A percentile compares a stretch with the other conserved stretches of the same genome.
These are phyloP conservation scores for Monosporascus sp. DNA, from an alignment of 2,329 filamentous ascomycete genomes.

Conservation along the genomic window DNA sequence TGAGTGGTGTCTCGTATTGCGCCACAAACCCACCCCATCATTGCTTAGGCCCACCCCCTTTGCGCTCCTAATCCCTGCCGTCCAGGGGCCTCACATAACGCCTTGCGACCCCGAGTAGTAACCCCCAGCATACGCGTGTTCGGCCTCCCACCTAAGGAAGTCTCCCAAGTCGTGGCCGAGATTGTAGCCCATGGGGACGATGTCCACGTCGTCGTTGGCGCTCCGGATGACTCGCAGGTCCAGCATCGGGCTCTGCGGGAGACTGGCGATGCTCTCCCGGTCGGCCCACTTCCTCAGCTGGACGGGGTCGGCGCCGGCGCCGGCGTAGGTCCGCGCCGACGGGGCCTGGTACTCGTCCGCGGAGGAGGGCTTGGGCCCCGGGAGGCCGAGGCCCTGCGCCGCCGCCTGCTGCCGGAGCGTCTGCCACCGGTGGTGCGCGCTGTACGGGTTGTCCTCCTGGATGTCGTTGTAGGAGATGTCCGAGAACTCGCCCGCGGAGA, in stretches of 20 bases:
- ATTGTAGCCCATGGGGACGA: constrained; percentile 56
- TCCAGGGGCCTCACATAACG: no score
- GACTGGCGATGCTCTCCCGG: constrained; percentile 34
- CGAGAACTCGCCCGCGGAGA: constrained; percentile 21
- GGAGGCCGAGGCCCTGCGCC: constrained; percentile 8
- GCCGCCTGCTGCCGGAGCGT: constrained; percentile 8
- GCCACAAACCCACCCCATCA: neutral
- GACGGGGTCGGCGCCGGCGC: constrained; percentile 3
- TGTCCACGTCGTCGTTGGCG: constrained; percentile 33
- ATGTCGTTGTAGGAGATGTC: constrained; percentile 23
- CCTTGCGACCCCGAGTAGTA: constrained; percentile 9
- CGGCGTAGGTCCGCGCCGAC: neutral
- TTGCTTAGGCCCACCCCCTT: neutral
- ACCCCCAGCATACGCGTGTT: constrained; percentile 38
- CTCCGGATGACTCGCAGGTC: constrained; percentile 38
- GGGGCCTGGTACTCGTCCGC: neutral
- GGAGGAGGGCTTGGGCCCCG: constrained; percentile 2
- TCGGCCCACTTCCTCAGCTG: constrained; percentile 18
- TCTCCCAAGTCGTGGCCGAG: constrained; percentile 54
- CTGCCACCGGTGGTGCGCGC: constrained; percentile 20
- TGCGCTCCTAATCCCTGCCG: neutral
- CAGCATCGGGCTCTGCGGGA: constrained; percentile 47
- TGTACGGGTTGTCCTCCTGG: constrained; percentile 21
- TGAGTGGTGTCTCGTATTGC: no score
- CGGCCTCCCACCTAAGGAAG: constrained; percentile 52